Base-by-base conservation (phyloP, 805 yeast species). In the Metschnikowia gruessii region DNA sequence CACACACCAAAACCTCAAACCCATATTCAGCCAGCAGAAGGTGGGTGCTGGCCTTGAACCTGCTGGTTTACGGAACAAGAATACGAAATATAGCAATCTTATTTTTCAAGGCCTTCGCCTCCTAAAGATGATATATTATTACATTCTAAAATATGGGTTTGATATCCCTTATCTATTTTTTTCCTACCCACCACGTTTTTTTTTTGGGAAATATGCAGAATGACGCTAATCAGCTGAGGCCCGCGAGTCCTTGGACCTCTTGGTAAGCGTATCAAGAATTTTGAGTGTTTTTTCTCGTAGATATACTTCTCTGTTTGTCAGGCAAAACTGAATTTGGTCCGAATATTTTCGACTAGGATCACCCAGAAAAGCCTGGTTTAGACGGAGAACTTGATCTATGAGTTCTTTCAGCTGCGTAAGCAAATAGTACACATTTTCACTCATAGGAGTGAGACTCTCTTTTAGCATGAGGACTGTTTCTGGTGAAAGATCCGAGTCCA, bases 371-470 rank as follows among this genome's bases (percentile, higher is more conserved):
- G 62, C 62, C 26, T 43, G 43, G 34, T 62, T 57, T 11, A 72
- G 53, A 12, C 43, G 49, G n/a, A 55, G 59, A 1, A 64, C 58
- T 43, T 68, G 67, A 6, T 43, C 51, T 5, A 69, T 58, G 47
- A 71, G 62, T n/a, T 60, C 71, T 29, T 68, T 65, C 7, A 72
- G 73, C 52, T 77, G 79, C 17, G 65, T 62, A 8, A 76, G 53
- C 31, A 78, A 51, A 50, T 74, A 78, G 53, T 69, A 66, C 11
- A 78, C 55, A 6, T 75, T 72, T 46, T 78, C 81, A 45, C 72
- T 72, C 15, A 78, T 51, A 3, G 82, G 81, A 12, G 72, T 63
- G 19, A 77, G 56, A 18, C 41, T 46, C 7, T 68, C 54, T 39
- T 63, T 65, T 28, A 74, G 49, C 2, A 66, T 61, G 16, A 47